Base-by-base conservation (phyloP, 495 filamentous ascomycete species). In the Trichoderma virens region DNA sequence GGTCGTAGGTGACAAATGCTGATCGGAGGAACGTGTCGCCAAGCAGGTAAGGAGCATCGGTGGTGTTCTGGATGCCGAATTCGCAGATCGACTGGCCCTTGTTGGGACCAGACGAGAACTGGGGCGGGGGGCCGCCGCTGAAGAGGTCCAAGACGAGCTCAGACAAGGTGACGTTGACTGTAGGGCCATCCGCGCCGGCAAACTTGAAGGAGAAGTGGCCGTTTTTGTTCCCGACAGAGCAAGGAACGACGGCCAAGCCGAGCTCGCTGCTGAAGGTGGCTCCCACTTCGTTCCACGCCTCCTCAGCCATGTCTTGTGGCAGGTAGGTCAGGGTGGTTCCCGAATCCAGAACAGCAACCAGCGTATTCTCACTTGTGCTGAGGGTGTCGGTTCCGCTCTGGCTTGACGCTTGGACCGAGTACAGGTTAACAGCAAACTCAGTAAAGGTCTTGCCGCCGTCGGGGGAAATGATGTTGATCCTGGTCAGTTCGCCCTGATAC, bases 1-100 rank as follows among this genome's bases (percentile, higher is more conserved):
- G 79, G 69, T 98, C 94, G 71, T 96, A 98, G 0, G 98, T 95
- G 13, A 96, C 90, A 70, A 98, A 98, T 0, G 93, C 92, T 39
- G 88, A 91, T 65, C 94, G 86, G 13, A 98, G 78, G 78, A 98
- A 98, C 0, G 94, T 97, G 73, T 98, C 94, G n/a, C 94, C 94
- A 27, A 98, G 80, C 25, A 97, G 83, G 64, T 80, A 81, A 3
- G 85, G 84, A 14, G 77, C 75, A 5, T 78, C 69, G 54, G 79
- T 86, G 27, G 86, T 83, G 60, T 90, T 88, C 61, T 85, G 83
- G 70, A 98, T 88, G 39, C 92, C 92, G 64, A 93, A 90, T 64
- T 85, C 77, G 70, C 91, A 94, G 0, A 83, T 78, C 0, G 75
- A 71, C 61, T 82, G 75, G 18, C 86, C 88, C 65, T 87, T 81